phyloP scores from a whole-genome alignment of 768 basidiomycete species.

The Phaffia tasmanica region DNA sequence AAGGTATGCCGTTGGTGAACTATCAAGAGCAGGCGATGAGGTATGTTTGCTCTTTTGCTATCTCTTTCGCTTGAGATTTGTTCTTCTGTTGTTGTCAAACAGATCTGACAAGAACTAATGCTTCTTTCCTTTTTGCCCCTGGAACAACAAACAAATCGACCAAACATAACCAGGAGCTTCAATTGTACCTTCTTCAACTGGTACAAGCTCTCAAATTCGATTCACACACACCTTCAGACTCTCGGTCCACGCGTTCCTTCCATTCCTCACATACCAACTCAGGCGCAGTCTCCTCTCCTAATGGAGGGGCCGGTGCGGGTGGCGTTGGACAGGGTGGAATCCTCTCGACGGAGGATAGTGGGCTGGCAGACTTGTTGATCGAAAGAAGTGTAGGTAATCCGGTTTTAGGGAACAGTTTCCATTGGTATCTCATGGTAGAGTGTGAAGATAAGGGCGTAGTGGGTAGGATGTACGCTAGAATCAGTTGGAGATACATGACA shows the following conservation, averaged over 20 bases:
- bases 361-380: slow-evolving; percentile 85
- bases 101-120: neutral
- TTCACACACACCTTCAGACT: slow-evolving; percentile 38
- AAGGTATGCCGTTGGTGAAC: slow-evolving; percentile 83
- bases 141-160: neutral
- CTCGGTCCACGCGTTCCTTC: slow-evolving; percentile 42
- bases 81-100: neutral
- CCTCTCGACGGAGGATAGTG: slow-evolving; percentile 68
- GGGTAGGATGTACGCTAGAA: slow-evolving; percentile 84
- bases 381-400: slow-evolving; percentile 67
- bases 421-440: slow-evolving; percentile 97
- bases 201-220: slow-evolving; percentile 98
- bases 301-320: neutral
- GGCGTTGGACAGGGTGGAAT: slow-evolving; percentile 46
- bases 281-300: slow-evolving; percentile 11
- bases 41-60: slow-evolving; percentile 42
- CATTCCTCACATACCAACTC: slow-evolving; percentile 32
- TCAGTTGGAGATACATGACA: slow-evolving; percentile 80
- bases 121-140: neutral
- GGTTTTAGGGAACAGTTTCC: slow-evolving; percentile 77
- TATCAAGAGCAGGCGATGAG: slow-evolving; percentile 86
- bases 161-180: slow-evolving; percentile 55
- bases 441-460: slow-evolving; percentile 64
- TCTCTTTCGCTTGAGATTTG: neutral
- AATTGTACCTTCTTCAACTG: slow-evolving; percentile 84